Conservation (phyloP, 2,329 filamentous ascomycete species). For the Thelonectria olida region DNA sequence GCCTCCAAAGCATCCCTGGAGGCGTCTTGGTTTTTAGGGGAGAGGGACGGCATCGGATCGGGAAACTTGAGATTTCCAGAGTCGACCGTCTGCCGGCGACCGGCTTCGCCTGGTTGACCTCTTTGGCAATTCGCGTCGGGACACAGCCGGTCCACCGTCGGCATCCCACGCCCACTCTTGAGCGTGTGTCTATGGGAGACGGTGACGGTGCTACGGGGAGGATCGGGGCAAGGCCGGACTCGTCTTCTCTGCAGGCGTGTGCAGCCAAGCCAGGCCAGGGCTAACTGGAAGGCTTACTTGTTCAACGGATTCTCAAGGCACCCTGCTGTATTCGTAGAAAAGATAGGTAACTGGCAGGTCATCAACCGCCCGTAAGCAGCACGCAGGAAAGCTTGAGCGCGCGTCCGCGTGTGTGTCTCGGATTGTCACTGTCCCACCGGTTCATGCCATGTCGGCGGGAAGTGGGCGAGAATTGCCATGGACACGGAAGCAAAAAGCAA, state of each 20-base stretch:
- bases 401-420: neutral
- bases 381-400: neutral
- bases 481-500: neutral
- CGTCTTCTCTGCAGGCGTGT: no score
- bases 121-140: no score
- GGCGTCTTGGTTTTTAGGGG: neutral
- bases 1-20: neutral
- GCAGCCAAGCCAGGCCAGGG: no score
- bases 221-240: no score
- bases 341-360: neutral
- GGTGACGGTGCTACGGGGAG: no score
- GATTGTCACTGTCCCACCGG: slow-evolving; percentile 11
- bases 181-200: no score
- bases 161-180: no score
- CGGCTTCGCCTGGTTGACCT: no score
- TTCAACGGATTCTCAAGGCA: neutral
- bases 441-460: slow-evolving; percentile 19
- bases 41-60: neutral
- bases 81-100: no score
- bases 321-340: neutral
- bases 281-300: no score
- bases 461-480: slow-evolving; percentile 4
- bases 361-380: neutral
- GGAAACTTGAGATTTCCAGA: neutral
- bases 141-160: no score